Conservation (phyloP, 257 asterid species). For the Scutellaria barbata region DNA sequence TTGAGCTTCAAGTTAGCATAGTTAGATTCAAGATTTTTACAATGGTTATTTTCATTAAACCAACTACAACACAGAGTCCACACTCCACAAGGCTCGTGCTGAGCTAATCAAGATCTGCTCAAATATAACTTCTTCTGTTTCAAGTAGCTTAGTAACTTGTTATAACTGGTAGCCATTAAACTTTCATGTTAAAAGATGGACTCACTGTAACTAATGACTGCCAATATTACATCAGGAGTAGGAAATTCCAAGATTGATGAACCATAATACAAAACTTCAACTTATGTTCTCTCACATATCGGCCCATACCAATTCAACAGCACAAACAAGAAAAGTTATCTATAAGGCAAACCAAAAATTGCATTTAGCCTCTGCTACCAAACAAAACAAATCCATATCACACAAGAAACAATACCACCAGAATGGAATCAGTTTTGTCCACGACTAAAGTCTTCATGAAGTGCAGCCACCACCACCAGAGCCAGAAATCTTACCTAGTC, state of each 20-base stretch:
- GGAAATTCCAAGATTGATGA: conserved; percentile 23
- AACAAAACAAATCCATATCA: conserved; percentile 32
- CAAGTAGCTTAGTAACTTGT: too few species aligned
- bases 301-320: conserved; percentile 7
- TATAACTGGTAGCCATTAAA: too few species aligned
- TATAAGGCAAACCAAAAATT: conserved; percentile 19
- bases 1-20: too few species aligned
- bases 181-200: too few species aligned
- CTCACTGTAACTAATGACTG: neutral
- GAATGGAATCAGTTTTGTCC: conserved; percentile 26
- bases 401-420: conserved; percentile 30
- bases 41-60: too few species aligned
- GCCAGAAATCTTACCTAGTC: conserved; percentile 35
- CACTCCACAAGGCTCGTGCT: too few species aligned
- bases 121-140: too few species aligned
- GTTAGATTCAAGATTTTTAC: too few species aligned
- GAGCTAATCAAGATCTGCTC: too few species aligned
- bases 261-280: conserved; percentile 21
- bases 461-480: conserved; percentile 29
- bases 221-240: neutral
- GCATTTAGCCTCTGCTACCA: conserved; percentile 20
- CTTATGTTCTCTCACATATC: neutral
- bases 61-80: too few species aligned
- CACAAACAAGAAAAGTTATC: neutral
- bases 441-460: conserved; percentile 37